Evolutionary conservation across 495 filamentous ascomycete genomes (phyloP).

Genomic region (Lepidopterella palustris): DNA sequence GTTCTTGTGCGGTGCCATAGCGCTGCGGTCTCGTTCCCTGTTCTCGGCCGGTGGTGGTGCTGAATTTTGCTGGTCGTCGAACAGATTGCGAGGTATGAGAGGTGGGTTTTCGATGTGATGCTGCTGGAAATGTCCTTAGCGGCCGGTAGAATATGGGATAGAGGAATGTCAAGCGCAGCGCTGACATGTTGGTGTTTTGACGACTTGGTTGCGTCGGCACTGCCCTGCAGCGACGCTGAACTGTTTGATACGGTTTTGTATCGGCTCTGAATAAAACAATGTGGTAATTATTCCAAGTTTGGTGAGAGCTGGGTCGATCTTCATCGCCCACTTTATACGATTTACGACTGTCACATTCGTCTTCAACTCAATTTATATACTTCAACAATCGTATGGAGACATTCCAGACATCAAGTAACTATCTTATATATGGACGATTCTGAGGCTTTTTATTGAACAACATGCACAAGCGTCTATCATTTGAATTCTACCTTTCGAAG

Average conservation of each 20-base stretch:
- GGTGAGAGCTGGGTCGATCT: too few species aligned
- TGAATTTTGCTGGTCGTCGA: conserved; percentile 6
- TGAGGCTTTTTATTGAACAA: too few species aligned
- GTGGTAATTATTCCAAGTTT: neutral
- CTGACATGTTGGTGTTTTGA: conserved; percentile 27
- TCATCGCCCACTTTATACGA: too few species aligned
- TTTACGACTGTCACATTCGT: too few species aligned
- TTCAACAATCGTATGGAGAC: too few species aligned
- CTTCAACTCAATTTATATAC: too few species aligned
- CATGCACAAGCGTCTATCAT: neutral
- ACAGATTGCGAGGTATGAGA: neutral
- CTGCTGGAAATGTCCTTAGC: neutral
- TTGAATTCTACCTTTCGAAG: neutral
- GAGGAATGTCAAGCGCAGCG: conserved; percentile 36
- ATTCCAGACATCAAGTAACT: too few species aligned
- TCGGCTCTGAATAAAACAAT: neutral
- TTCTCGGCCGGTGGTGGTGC: conserved; percentile 31
- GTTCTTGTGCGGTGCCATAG: conserved; percentile 62
- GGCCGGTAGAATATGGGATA: conserved; percentile 35
- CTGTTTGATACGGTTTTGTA: neutral
- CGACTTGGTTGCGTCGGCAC: neutral
- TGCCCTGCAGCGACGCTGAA: neutral
- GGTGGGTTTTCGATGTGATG: neutral
- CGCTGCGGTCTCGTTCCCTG: conserved; percentile 36
- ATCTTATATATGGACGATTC: too few species aligned